phyloP scores from a whole-genome alignment of 257 asterid genomes.

The Nicotiana benthamiana region DNA sequence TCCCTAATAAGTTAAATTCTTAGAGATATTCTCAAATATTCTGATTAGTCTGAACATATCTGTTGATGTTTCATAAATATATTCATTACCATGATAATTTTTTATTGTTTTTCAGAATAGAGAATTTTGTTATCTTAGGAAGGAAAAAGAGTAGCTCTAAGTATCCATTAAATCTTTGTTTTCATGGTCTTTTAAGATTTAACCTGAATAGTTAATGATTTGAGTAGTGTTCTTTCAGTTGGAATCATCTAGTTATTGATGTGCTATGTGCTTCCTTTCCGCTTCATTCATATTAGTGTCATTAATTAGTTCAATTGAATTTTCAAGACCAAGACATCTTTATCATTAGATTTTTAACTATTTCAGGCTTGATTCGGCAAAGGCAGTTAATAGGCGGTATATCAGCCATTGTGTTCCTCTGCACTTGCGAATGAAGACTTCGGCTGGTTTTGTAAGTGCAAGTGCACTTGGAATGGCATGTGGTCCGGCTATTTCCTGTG shows the following conservation, averaged over 20 bases:
- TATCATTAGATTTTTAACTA: constrained; percentile 1
- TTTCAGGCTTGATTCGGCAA: constrained; percentile 90
- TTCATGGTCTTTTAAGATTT: neutral
- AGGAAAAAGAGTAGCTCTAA: neutral
- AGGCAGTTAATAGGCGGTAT: constrained; percentile 92
- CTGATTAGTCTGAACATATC: neutral
- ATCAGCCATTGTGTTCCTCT: constrained; percentile 95
- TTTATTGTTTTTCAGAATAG: neutral
- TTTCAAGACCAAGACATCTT: neutral
- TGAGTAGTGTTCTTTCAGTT: neutral
- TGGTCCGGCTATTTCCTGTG: constrained; percentile 98
- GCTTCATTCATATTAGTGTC: neutral
- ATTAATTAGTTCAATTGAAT: neutral
- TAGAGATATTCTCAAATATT: neutral
- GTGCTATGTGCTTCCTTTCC: neutral
- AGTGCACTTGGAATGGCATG: constrained; percentile 99
- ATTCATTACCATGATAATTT: neutral
- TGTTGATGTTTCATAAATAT: neutral
- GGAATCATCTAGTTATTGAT: neutral
- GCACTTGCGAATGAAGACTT: constrained; percentile 85
- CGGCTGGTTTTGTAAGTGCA: constrained; percentile 97
- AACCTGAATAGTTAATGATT: neutral
- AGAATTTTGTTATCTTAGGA: neutral
- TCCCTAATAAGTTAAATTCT: neutral
- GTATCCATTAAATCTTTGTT: neutral